These are phyloP conservation scores for Rehmannia glutinosa DNA, from an alignment of 257 asterid genomes.

Conservation along the genomic window DNA sequence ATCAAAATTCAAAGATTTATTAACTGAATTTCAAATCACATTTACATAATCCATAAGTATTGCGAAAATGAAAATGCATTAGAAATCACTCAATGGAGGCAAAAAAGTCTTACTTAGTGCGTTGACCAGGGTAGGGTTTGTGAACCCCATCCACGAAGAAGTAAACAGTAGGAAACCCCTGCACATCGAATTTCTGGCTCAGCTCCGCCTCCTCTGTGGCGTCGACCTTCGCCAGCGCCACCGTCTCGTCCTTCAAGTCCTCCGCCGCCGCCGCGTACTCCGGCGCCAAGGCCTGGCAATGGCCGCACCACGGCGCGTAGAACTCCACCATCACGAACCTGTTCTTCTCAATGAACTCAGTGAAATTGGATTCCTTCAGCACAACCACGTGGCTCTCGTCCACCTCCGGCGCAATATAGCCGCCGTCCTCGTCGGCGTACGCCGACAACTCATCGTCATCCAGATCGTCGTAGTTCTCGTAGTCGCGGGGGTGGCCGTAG, in stretches of 20 bases:
- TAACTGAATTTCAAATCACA: not conserved
- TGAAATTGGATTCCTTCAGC: conserved; percentile 62
- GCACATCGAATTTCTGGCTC: conserved; percentile 75
- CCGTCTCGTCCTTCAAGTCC: conserved; percentile 69
- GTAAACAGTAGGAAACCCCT: conserved; percentile 72
- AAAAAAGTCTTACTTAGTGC: conserved; percentile 52
- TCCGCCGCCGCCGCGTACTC: conserved; percentile 85
- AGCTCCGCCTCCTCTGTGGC: conserved; percentile 69
- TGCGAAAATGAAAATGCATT: not conserved
- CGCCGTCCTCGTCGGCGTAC: conserved; percentile 42
- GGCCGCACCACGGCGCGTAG: conserved; percentile 97
- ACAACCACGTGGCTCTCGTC: conserved; percentile 77
- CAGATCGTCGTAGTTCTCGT: conserved; percentile 63
- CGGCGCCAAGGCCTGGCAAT: conserved; percentile 76
- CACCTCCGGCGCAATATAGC: conserved; percentile 35
- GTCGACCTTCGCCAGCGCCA: conserved; percentile 75
- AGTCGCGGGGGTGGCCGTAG: conserved; percentile 37
- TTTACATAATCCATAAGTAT: not conserved
- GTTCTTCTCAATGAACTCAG: conserved; percentile 51
- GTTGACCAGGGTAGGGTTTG: conserved; percentile 64
- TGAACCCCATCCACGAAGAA: conserved; percentile 82
- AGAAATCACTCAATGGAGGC: not conserved
- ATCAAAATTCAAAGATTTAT: not conserved
- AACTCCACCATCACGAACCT: conserved; percentile 84
- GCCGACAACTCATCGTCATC: conserved; percentile 30